Conservation (phyloP, 768 basidiomycete species). For the Leucocoprinus leucothites region DNA sequence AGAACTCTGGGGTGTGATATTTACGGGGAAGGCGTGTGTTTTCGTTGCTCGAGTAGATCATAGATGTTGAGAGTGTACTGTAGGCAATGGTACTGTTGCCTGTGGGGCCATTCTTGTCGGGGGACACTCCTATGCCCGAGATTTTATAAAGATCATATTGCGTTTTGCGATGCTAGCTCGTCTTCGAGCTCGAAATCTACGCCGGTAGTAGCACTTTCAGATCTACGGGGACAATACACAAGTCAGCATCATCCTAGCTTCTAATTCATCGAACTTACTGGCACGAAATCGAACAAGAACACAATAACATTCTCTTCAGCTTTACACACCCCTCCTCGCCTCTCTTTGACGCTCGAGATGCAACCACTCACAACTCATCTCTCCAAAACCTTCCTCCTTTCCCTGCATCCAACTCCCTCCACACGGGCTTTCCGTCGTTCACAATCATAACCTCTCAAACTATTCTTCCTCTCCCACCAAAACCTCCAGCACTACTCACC, state of each 20-base stretch:
- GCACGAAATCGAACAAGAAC: conserved; percentile 28
- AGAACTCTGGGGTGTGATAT: conserved; percentile 63
- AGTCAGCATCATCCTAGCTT: conserved; percentile 38
- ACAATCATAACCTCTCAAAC: conserved; percentile 48
- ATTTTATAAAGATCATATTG: conserved; percentile 83
- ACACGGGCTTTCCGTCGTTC: conserved; percentile 45
- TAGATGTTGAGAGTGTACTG: conserved; percentile 3
- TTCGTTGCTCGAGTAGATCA: conserved; percentile 4
- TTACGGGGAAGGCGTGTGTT: conserved; percentile 58
- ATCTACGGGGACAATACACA: conserved; percentile 70
- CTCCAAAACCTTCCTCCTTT: conserved; percentile 51
- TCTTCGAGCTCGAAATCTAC: conserved; percentile 31
- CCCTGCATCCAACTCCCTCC: conserved; percentile 36
- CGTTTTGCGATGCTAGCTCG: conserved; percentile 54
- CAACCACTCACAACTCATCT: conserved; percentile 28
- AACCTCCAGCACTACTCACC: conserved; percentile 38
- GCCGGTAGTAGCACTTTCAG: conserved; percentile 75
- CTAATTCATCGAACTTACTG: conserved; percentile 10
- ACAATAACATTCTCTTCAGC: conserved; percentile 43
- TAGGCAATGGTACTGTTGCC: conserved; percentile 85
- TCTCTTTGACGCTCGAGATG: conserved; percentile 33
- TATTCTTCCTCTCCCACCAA: no score
- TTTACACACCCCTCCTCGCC: conserved; percentile 36
- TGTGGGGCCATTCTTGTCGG: conserved; percentile 47
- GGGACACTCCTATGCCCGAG: conserved; percentile 61